A percentile compares a stretch with the other conserved stretches of the same genome.
phyloP scores from a whole-genome alignment of 768 basidiomycete genomes.

The Macrolepiota fuliginosa region DNA sequence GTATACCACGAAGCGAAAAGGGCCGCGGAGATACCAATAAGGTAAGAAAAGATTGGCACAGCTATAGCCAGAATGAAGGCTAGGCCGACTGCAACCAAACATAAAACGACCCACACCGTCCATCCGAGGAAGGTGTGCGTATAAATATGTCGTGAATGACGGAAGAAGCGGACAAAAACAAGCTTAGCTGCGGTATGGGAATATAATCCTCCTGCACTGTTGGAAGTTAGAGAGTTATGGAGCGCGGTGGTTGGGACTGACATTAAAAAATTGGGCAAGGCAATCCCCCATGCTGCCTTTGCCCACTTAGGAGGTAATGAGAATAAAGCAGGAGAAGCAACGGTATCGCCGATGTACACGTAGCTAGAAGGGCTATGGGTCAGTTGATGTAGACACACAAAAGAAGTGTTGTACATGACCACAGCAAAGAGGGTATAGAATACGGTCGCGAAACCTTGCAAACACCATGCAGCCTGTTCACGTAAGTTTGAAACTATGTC shows the following conservation, averaged over 20 bases:
- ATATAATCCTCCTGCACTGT: conserved; percentile 45
- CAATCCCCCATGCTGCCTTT: conserved; percentile 47
- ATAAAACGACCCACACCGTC: conserved; percentile 43
- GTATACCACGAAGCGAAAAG: conserved; percentile 62
- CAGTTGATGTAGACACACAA: neutral
- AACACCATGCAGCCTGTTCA: conserved; percentile 46
- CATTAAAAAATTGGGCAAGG: conserved; percentile 51
- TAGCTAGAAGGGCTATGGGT: conserved; percentile 27
- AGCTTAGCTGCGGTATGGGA: conserved; percentile 54
- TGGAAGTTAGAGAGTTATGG: neutral
- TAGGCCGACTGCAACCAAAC: conserved; percentile 35
- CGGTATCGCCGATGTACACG: conserved; percentile 44
- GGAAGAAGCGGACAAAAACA: conserved; percentile 49
- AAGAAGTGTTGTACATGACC: conserved; percentile 23
- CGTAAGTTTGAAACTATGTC: neutral
- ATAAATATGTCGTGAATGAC: conserved; percentile 45
- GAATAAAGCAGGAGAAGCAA: conserved; percentile 43
- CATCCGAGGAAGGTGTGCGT: conserved; percentile 41
- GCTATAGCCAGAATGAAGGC: conserved; percentile 48
- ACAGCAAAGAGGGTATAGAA: conserved; percentile 49
- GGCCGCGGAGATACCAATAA: conserved; percentile 51
- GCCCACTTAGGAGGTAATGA: conserved; percentile 49
- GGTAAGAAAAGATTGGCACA: conserved; percentile 54
- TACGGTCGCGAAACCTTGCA: conserved; percentile 50
- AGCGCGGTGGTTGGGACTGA: conserved; percentile 17